These are phyloP conservation scores for Fusarium neocosmosporiellum DNA, from an alignment of 2,329 filamentous ascomycete genomes.

Conservation along the genomic window DNA sequence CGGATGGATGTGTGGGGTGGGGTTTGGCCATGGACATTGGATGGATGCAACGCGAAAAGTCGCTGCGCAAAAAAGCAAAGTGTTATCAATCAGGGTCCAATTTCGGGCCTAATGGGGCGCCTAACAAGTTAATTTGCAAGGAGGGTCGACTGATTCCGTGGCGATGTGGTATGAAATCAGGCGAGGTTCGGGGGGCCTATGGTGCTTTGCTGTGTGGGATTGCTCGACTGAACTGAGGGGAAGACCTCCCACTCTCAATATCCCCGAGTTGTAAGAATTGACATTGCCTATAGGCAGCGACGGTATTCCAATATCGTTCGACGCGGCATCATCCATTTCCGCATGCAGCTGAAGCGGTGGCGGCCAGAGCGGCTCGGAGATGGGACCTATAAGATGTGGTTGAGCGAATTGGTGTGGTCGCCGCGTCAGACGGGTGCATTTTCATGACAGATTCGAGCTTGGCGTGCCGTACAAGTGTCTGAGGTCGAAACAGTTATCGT, in stretches of 20 bases:
- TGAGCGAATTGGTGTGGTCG: not conserved
- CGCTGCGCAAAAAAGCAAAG: slow-evolving; percentile 2
- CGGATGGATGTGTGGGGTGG: not conserved
- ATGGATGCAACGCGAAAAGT: slow-evolving; percentile 1
- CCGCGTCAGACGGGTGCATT: not conserved
- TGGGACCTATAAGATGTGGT: not conserved
- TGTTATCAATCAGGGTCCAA: slow-evolving; percentile 3
- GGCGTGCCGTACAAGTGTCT: not conserved
- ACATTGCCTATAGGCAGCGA: not conserved
- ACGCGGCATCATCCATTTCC: not conserved
- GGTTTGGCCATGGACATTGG: not conserved
- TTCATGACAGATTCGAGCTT: not conserved
- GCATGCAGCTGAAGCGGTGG: not conserved
- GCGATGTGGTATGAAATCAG: not conserved
- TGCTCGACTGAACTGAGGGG: not conserved
- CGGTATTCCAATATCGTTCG: not conserved
- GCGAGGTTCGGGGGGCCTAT: not conserved
- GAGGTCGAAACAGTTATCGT: not conserved
- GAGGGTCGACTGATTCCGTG: not conserved
- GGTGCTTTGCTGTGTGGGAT: not conserved
- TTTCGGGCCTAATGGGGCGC: not conserved
- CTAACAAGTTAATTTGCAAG: not conserved
- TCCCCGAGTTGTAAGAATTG: not conserved
- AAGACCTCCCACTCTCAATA: not conserved
- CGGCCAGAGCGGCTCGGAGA: not conserved